Evolutionary conservation across 1,284 basidiomycete genomes (phyloP).

Genomic region (Heliocybe sulcata): DNA sequence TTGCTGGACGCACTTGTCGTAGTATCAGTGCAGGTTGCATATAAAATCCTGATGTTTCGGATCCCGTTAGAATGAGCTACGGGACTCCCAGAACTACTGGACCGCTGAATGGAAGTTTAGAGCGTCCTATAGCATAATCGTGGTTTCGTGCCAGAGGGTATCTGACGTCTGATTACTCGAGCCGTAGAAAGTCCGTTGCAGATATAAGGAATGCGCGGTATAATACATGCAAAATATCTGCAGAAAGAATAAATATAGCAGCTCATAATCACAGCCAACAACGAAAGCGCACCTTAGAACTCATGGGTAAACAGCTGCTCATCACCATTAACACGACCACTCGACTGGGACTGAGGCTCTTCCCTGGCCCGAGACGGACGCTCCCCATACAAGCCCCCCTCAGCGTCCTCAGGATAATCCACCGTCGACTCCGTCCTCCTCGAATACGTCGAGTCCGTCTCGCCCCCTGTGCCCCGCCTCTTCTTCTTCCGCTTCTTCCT

Average conservation of each 20-base stretch:
- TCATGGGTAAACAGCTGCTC: slow-evolving; percentile 40
- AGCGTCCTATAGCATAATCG: no score
- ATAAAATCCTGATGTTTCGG: neutral
- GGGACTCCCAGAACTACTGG: no score
- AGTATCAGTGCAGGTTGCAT: neutral
- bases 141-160: no score
- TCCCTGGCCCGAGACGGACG: slow-evolving; percentile 11
- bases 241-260: neutral
- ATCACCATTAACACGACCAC: slow-evolving; percentile 16
- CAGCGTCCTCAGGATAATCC: slow-evolving; percentile 66
- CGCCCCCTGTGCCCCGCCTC: slow-evolving; percentile 34
- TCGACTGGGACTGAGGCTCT: slow-evolving; percentile 11
- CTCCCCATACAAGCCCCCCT: slow-evolving; percentile 55
- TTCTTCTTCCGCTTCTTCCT: slow-evolving; percentile 38
- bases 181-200: no score
- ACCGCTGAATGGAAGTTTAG: no score
- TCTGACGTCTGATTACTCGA: no score
- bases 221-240: neutral
- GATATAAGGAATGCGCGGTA: neutral
- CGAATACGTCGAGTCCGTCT: slow-evolving; percentile 34
- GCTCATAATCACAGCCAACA: neutral
- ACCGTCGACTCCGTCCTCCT: slow-evolving; percentile 36
- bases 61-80: no score
- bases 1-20: neutral
- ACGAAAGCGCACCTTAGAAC: slow-evolving; percentile 23